Conservation (phyloP, 2,329 filamentous ascomycete species). For the Cladosporium oxysporum region DNA sequence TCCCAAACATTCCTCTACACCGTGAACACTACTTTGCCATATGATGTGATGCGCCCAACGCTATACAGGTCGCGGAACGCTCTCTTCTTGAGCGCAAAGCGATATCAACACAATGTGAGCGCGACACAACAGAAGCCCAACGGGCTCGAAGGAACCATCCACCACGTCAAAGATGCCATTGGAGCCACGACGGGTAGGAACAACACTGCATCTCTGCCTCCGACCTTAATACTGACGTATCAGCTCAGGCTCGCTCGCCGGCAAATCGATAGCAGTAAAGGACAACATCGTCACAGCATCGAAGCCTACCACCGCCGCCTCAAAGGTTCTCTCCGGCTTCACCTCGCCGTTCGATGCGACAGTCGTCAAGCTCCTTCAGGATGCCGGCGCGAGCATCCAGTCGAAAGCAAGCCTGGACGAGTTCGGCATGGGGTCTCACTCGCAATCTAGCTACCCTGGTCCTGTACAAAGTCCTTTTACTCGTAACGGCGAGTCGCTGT, state of each 20-base stretch:
- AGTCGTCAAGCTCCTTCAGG: conserved; percentile 68
- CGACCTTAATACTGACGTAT: background rate
- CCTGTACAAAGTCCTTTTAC: conserved; percentile 58
- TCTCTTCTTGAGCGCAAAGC: conserved; percentile 7
- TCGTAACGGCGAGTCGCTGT: conserved; percentile 46
- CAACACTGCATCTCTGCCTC: background rate
- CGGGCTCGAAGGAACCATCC: conserved; percentile 8
- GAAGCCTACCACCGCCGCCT: conserved; percentile 75
- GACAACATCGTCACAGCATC: conserved; percentile 53
- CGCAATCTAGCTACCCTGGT: conserved; percentile 67
- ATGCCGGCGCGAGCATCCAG: conserved; percentile 63
- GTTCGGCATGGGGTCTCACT: conserved; percentile 92
- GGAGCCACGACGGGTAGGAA: background rate
- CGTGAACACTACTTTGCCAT: background rate
- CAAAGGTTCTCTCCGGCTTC: conserved; percentile 68
- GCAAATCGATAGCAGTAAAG: conserved; percentile 49
- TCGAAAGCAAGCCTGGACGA: conserved; percentile 95
- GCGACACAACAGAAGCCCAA: conserved; percentile 1
- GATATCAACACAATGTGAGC: conserved; percentile 17
- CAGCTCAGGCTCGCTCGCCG: conserved; percentile 23
- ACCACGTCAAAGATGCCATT: background rate
- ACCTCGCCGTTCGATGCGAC: conserved; percentile 79
- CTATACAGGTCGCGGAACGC: conserved; percentile 15
- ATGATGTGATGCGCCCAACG: conserved; percentile 19
- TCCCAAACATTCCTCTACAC: background rate